A percentile compares a stretch with the other conserved stretches of the same genome.
Conservation (phyloP, 352 stramenopile genomes). For the Pythium grandisporangium region DNA sequence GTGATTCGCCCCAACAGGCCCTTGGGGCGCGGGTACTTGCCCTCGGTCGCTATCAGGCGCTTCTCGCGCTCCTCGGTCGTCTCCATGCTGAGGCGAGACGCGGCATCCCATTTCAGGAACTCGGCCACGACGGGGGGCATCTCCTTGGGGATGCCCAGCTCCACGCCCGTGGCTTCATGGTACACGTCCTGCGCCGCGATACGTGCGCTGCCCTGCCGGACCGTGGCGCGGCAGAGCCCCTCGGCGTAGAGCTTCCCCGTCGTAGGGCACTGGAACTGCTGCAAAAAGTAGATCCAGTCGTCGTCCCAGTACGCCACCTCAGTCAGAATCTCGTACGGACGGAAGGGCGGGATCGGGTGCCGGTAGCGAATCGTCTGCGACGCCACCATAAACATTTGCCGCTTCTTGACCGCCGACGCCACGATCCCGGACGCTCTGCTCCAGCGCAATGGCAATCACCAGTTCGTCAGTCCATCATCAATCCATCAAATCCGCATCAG, state of each 20-base stretch:
- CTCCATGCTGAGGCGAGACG: slow-evolving; percentile 20
- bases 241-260: slow-evolving; percentile 23
- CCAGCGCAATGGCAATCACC: not conserved
- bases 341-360: slow-evolving; percentile 19
- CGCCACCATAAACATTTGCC: slow-evolving; percentile 44
- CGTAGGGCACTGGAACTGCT: slow-evolving; percentile 20
- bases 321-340: slow-evolving; percentile 24
- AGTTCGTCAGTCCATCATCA: not conserved
- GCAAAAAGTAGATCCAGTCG: slow-evolving; percentile 22
- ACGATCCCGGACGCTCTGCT: slow-evolving; percentile 36
- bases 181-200: slow-evolving; percentile 8
- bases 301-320: slow-evolving; percentile 22
- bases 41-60: slow-evolving; percentile 7
- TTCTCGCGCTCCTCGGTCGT: slow-evolving; percentile 11
- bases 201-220: slow-evolving; percentile 14
- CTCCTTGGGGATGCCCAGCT: slow-evolving; percentile 4
- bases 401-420: slow-evolving; percentile 48
- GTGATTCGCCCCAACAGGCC: slow-evolving; percentile 9
- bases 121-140: slow-evolving; percentile 20
- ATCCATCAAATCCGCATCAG: not conserved
- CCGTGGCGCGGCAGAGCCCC: slow-evolving; percentile 12
- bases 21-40: slow-evolving; percentile 2
- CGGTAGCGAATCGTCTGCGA: slow-evolving; percentile 38
- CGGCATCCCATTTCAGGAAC: slow-evolving; percentile 22
- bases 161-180: slow-evolving; percentile 5